Evolutionary conservation across 1,284 basidiomycete genomes (phyloP).

Genomic region (Austroboletus novae-zelandiae): DNA sequence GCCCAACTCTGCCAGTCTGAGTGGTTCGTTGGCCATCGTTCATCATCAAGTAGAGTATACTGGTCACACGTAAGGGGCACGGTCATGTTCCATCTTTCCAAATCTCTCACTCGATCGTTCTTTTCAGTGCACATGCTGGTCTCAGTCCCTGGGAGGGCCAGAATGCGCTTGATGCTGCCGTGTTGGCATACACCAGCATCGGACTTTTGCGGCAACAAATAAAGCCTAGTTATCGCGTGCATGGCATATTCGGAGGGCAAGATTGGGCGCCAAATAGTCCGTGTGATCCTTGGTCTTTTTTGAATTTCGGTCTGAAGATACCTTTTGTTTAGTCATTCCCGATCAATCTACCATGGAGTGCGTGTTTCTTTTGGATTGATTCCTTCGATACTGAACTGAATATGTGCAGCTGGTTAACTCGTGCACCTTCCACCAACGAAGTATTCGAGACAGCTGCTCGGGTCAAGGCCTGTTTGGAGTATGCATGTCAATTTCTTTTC

Average conservation of each 20-base stretch:
- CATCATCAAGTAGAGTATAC: slow-evolving; percentile 49
- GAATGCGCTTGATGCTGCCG: slow-evolving; percentile 77
- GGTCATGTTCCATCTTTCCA: not conserved
- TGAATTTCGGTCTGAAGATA: not conserved
- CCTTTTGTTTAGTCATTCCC: slow-evolving; percentile 62
- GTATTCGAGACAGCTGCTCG: slow-evolving; percentile 54
- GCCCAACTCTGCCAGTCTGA: slow-evolving; percentile 47
- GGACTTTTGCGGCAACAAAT: slow-evolving; percentile 73
- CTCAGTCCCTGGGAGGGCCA: slow-evolving; percentile 72
- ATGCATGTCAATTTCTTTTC: slow-evolving; percentile 20
- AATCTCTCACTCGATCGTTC: not conserved
- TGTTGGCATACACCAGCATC: slow-evolving; percentile 68
- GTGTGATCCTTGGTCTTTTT: not conserved
- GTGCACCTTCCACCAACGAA: slow-evolving; percentile 65
- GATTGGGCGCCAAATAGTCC: slow-evolving; percentile 62
- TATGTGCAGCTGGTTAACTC: slow-evolving; percentile 55
- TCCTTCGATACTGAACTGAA: not conserved
- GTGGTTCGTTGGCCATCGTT: slow-evolving; percentile 52
- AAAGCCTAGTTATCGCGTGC: slow-evolving; percentile 58
- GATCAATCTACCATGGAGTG: slow-evolving; percentile 68
- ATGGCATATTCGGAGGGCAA: slow-evolving; percentile 62
- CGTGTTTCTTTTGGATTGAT: slow-evolving; percentile 10
- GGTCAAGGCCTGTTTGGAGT: slow-evolving; percentile 74
- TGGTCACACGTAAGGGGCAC: slow-evolving; percentile 51
- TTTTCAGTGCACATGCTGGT: slow-evolving; percentile 61